These are phyloP conservation scores for Penicillium sclerotiorum DNA, from an alignment of 2,329 filamentous ascomycete genomes.

Conservation along the genomic window DNA sequence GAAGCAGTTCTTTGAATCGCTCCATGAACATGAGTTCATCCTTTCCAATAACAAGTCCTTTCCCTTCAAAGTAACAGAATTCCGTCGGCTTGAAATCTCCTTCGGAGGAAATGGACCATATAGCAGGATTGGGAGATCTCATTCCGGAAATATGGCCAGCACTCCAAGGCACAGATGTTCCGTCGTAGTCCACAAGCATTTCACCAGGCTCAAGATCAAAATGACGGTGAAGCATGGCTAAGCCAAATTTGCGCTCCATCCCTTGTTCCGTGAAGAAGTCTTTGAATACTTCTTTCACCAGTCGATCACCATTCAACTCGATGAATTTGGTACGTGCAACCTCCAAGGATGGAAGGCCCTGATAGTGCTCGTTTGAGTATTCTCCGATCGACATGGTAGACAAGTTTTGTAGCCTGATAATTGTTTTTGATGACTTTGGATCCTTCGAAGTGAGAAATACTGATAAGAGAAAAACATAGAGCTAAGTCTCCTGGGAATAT, in stretches of 20 bases:
- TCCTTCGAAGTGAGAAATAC: no score
- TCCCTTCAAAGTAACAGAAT: not conserved
- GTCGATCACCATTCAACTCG: not conserved
- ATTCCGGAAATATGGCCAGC: not conserved
- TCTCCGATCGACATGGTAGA: not conserved
- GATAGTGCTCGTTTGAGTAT: not conserved
- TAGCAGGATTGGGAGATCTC: slow-evolving; percentile 1
- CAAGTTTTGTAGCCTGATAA: no score
- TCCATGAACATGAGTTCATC: not conserved
- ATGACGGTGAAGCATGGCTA: not conserved
- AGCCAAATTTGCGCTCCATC: not conserved
- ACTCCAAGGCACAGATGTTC: slow-evolving; percentile 5
- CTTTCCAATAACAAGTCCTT: not conserved
- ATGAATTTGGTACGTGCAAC: not conserved
- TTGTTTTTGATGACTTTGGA: no score
- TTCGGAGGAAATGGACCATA: not conserved
- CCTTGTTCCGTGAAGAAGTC: slow-evolving; percentile 1
- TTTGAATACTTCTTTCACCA: not conserved
- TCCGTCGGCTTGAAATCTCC: not conserved
- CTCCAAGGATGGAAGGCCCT: not conserved
- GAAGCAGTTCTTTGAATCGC: not conserved
- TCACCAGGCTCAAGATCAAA: not conserved
- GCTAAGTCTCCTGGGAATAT: no score
- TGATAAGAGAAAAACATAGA: no score
- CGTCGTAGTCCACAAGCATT: not conserved